Conservation (phyloP, 768 basidiomycete species). For the Punctularia strigosozonata region DNA sequence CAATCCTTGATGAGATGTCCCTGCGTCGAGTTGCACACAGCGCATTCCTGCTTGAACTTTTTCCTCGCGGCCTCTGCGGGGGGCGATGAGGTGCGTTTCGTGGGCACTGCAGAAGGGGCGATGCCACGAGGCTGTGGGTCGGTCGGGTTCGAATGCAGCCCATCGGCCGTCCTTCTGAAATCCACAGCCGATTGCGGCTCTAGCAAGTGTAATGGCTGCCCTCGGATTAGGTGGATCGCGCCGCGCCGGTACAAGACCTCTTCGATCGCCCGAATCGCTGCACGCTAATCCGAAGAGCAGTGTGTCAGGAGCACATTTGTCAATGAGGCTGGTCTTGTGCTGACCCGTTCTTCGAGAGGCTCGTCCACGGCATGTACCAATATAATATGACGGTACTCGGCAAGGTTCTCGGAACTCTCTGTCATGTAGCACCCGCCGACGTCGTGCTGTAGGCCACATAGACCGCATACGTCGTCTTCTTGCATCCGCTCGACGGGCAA, state of each 20-base stretch:
- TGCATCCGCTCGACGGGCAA: no score
- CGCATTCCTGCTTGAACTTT: slow-evolving; percentile 33
- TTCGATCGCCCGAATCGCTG: slow-evolving; percentile 63
- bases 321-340: no score
- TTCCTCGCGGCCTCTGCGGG: slow-evolving; percentile 5
- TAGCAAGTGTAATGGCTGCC: slow-evolving; percentile 53
- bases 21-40: slow-evolving; percentile 32
- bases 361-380: slow-evolving; percentile 55
- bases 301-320: no score
- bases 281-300: no score
- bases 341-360: slow-evolving; percentile 51
- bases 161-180: not conserved
- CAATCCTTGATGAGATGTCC: slow-evolving; percentile 43
- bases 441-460: slow-evolving; percentile 48
- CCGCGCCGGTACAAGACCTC: slow-evolving; percentile 45
- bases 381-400: slow-evolving; percentile 58
- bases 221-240: slow-evolving; percentile 40
- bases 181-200: not conserved
- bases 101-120: slow-evolving; percentile 11
- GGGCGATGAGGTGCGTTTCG: slow-evolving; percentile 19
- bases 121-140: not conserved
- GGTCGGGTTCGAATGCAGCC: not conserved
- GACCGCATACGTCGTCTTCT: slow-evolving; percentile 31
- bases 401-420: slow-evolving; percentile 49
- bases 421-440: slow-evolving; percentile 50